These are phyloP conservation scores for Paraconiothyrium sp. DNA, from an alignment of 2,329 filamentous ascomycete species.

Conservation along the genomic window DNA sequence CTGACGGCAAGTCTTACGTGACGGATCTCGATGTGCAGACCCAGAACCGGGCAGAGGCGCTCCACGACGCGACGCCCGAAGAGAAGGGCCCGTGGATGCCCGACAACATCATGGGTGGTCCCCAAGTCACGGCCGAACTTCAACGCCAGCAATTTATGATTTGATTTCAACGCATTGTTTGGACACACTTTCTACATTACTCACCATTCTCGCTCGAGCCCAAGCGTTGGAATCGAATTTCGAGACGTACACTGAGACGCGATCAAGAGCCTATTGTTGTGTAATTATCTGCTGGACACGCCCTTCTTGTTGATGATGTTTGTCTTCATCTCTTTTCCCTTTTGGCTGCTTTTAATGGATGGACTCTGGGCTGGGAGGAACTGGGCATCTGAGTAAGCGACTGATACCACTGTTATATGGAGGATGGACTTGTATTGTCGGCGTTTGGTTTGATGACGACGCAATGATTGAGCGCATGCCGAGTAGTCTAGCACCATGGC, in stretches of 20 bases:
- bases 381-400: neutral
- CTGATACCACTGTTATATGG: slow-evolving; percentile 10
- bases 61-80: slow-evolving; percentile 80
- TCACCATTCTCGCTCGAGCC: slow-evolving; percentile 14
- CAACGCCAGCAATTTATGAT: slow-evolving; percentile 3
- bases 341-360: neutral
- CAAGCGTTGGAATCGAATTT: slow-evolving; percentile 16
- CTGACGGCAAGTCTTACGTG: slow-evolving; percentile 76
- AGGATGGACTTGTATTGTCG: neutral
- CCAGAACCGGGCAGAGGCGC: slow-evolving; percentile 84
- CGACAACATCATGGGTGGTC: slow-evolving; percentile 65
- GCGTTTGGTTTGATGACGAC: slow-evolving; percentile 2
- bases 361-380: neutral
- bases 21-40: slow-evolving; percentile 95
- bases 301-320: slow-evolving; percentile 9
- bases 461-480: slow-evolving; percentile 2
- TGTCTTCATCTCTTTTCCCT: neutral
- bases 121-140: neutral
- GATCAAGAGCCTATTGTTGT: slow-evolving; percentile 14
- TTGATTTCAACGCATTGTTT: slow-evolving; percentile 1
- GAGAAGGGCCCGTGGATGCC: slow-evolving; percentile 88
- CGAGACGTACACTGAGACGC: slow-evolving; percentile 15
- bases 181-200: neutral
- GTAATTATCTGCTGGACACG: slow-evolving; percentile 1
- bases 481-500: neutral